Evolutionary conservation across 129 eudicot species (phyloP).

Genomic region (Helianthus tuberosus): DNA sequence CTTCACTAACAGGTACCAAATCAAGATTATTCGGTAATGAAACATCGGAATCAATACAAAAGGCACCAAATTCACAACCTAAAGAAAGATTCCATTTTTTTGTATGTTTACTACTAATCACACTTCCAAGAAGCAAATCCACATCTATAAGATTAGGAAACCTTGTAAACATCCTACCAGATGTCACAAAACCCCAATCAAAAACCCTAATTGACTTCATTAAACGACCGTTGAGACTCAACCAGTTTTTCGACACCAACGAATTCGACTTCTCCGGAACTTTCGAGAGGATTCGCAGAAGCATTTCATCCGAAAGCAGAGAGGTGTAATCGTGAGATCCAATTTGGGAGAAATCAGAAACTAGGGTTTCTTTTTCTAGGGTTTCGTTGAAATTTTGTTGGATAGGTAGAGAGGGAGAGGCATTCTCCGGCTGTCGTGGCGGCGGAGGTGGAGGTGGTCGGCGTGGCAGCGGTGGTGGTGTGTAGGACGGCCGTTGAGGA

Average conservation of each 20-base stretch:
- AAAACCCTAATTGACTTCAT: constrained; percentile 54
- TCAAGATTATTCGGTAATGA: constrained; percentile 17
- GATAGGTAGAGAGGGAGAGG: too few species aligned
- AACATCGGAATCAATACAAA: constrained; percentile 45
- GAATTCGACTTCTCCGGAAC: constrained; percentile 40
- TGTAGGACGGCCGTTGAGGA: constrained; percentile 12
- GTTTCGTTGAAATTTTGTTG: constrained; percentile 18
- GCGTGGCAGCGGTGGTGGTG: constrained; percentile 16
- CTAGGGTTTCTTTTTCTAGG: constrained; percentile 22
- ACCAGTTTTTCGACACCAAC: constrained; percentile 71
- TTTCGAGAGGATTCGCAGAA: constrained; percentile 51
- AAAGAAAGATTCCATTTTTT: constrained; percentile 43
- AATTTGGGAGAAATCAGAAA: constrained; percentile 27
- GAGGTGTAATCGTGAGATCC: constrained; percentile 48
- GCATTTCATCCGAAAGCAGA: constrained; percentile 59
- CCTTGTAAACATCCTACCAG: constrained; percentile 59
- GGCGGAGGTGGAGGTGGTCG: constrained; percentile 15
- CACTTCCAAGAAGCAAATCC: constrained; percentile 55
- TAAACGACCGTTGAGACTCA: constrained; percentile 61
- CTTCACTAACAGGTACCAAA: constrained; percentile 39
- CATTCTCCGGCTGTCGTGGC: constrained; percentile 11
- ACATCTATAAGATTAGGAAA: constrained; percentile 73
- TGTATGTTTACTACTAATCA: constrained; percentile 35
- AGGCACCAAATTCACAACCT: constrained; percentile 43
- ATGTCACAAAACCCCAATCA: constrained; percentile 65